phyloP scores from a whole-genome alignment of 1,284 basidiomycete genomes.

The Xerocomus nothofagi region DNA sequence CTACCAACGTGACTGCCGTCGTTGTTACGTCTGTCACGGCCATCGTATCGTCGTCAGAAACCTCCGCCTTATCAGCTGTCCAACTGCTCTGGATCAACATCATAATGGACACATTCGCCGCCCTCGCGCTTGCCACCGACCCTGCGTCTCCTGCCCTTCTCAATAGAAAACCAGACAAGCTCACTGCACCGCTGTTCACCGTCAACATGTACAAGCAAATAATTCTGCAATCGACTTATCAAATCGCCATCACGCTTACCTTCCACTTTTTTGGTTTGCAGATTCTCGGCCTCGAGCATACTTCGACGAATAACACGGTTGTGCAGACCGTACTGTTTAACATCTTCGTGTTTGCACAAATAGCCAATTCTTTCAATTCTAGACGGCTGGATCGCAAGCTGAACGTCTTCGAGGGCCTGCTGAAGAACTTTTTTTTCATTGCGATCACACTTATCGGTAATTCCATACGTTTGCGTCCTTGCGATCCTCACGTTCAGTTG shows the following conservation, averaged over 20 bases:
- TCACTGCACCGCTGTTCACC: slow-evolving; percentile 85
- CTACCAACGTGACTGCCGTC: slow-evolving; percentile 95
- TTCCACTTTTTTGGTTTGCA: slow-evolving; percentile 83
- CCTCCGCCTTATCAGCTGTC: slow-evolving; percentile 90
- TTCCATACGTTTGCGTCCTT: slow-evolving; percentile 14
- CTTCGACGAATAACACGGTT: slow-evolving; percentile 46
- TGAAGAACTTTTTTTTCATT: slow-evolving; percentile 85
- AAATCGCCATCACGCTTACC: slow-evolving; percentile 80
- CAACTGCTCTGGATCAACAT: slow-evolving; percentile 98
- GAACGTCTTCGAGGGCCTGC: slow-evolving; percentile 88
- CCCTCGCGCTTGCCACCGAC: slow-evolving; percentile 94
- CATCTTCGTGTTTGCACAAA: slow-evolving; percentile 94
- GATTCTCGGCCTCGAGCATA: slow-evolving; percentile 66
- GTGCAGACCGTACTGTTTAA: slow-evolving; percentile 94
- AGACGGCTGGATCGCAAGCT: slow-evolving; percentile 82
- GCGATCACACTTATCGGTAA: slow-evolving; percentile 82
- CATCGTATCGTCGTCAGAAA: slow-evolving; percentile 74
- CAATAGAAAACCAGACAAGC: slow-evolving; percentile 88
- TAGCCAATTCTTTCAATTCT: slow-evolving; percentile 93
- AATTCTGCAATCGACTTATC: slow-evolving; percentile 85
- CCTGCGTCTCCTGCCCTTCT: slow-evolving; percentile 83
- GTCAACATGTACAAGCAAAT: slow-evolving; percentile 97
- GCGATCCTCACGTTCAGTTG: not conserved
- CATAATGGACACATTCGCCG: slow-evolving; percentile 98
- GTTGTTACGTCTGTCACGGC: slow-evolving; percentile 92